A percentile compares a stretch with the other conserved stretches of the same genome.
Evolutionary conservation across 2,329 filamentous ascomycete genomes (phyloP).

Genomic region (Phialophora macrospora): DNA sequence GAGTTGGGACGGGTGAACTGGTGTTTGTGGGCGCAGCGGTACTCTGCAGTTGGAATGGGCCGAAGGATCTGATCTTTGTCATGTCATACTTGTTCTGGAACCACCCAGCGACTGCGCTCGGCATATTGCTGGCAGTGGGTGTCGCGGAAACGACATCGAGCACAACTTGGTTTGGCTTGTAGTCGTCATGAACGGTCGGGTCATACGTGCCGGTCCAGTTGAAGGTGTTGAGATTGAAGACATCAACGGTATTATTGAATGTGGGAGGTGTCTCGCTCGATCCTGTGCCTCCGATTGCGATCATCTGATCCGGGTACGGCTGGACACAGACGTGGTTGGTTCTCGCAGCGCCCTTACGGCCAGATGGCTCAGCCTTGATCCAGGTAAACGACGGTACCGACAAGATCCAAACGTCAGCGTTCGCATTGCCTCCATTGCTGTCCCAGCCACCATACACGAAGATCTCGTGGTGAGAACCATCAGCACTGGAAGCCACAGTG

Average conservation of each 20-base stretch:
- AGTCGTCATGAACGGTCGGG: slow-evolving; percentile 41
- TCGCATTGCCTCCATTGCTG: slow-evolving; percentile 35
- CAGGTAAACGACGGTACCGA: slow-evolving; percentile 41
- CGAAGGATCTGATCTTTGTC: slow-evolving; percentile 61
- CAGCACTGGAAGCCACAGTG: slow-evolving; percentile 45
- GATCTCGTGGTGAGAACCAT: slow-evolving; percentile 45
- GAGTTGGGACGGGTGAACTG: neutral
- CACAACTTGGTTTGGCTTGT: slow-evolving; percentile 36
- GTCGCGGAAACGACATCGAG: slow-evolving; percentile 42
- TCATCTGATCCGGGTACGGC: slow-evolving; percentile 56
- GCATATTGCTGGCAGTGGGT: slow-evolving; percentile 30
- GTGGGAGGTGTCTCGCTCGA: neutral
- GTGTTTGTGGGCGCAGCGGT: neutral
- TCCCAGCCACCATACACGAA: slow-evolving; percentile 46
- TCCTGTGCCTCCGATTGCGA: slow-evolving; percentile 45
- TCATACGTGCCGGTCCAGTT: slow-evolving; percentile 43
- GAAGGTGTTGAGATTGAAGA: slow-evolving; percentile 45
- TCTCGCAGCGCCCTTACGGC: slow-evolving; percentile 31
- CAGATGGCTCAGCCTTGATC: slow-evolving; percentile 9
- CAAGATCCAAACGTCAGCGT: slow-evolving; percentile 43
- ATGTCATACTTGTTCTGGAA: slow-evolving; percentile 63
- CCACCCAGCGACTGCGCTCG: slow-evolving; percentile 49
- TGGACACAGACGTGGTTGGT: slow-evolving; percentile 44
- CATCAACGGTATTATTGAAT: slow-evolving; percentile 51
- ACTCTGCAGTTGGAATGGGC: slow-evolving; percentile 53